Percentiles rank a stretch among this genome's conserved stretches.
These are phyloP conservation scores for Rhododendron henanense DNA, from an alignment of 148 eudicot genomes.

Conservation along the genomic window DNA sequence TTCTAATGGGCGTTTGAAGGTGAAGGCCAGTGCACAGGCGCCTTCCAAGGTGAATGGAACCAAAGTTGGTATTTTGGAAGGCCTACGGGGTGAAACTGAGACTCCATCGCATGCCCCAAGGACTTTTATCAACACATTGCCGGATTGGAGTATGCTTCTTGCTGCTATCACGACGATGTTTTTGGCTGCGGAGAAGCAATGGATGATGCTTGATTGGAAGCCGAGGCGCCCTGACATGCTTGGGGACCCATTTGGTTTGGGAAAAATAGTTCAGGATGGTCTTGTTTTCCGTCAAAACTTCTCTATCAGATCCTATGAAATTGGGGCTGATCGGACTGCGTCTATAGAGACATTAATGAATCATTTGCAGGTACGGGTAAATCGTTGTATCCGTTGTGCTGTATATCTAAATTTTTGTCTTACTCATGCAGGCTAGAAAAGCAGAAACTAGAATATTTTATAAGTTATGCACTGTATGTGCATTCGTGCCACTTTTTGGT, in stretches of 20 bases:
- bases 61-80: constrained; percentile 43
- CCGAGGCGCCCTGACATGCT: constrained; percentile 79
- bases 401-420: background rate
- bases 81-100: constrained; percentile 45
- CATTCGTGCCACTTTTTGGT: background rate
- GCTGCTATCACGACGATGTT: constrained; percentile 95
- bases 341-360: constrained; percentile 97
- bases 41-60: constrained; percentile 85
- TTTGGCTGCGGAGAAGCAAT: constrained; percentile 98
- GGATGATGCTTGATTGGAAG: constrained; percentile 99
- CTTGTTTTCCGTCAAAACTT: constrained; percentile 87
- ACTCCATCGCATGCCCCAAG: constrained; percentile 59
- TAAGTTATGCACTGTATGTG: background rate
- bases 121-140: constrained; percentile 89
- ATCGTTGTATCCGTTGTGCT: background rate
- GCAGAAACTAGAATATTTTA: background rate
- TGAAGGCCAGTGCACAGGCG: constrained; percentile 80
- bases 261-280: constrained; percentile 80
- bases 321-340: constrained; percentile 94
- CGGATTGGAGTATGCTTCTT: constrained; percentile 99
- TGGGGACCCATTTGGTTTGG: constrained; percentile 80
- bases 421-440: background rate
- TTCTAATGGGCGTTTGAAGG: constrained; percentile 46
- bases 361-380: constrained; percentile 79
- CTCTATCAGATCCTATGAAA: constrained; percentile 90